Conservation (phyloP, 371 early-diverging fungal species). For the Aphelidium insulamus region DNA sequence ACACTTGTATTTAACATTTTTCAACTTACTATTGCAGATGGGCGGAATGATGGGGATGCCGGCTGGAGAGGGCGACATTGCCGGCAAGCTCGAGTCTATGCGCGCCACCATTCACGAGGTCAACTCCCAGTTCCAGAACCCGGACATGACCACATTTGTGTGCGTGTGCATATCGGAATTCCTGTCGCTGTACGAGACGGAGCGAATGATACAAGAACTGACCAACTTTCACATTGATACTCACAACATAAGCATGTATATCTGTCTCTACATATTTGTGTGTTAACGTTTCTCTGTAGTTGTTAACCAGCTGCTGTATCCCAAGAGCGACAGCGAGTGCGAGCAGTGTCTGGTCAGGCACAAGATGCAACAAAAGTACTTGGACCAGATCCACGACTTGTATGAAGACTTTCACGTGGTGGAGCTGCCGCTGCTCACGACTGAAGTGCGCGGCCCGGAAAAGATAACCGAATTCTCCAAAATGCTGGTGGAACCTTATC, state of each 20-base stretch:
- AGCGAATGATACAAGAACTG: conserved; percentile 96
- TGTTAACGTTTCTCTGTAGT: no score
- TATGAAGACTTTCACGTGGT: conserved; percentile 94
- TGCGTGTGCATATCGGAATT: conserved; percentile 98
- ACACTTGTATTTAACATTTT: conserved; percentile 1
- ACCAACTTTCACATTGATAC: conserved; percentile 90
- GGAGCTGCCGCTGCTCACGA: conserved; percentile 77
- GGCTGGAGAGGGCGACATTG: conserved; percentile 80
- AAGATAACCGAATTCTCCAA: conserved; percentile 75
- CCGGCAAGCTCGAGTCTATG: conserved; percentile 82
- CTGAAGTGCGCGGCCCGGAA: conserved; percentile 87
- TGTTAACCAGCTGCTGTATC: conserved; percentile 92
- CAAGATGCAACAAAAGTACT: conserved; percentile 94
- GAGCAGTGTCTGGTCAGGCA: conserved; percentile 83
- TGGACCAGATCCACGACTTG: conserved; percentile 89
- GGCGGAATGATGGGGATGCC: conserved; percentile 90
- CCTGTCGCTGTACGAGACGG: conserved; percentile 94
- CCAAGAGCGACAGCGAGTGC: conserved; percentile 72
- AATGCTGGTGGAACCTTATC: conserved; percentile 63
- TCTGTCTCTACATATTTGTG: no score
- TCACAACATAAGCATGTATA: no score
- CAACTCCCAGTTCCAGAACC: conserved; percentile 87
- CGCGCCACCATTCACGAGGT: conserved; percentile 83
- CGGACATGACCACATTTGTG: conserved; percentile 90
- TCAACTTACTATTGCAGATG: conserved; percentile 20